Conservation (phyloP, 1,284 basidiomycete genomes). For the Coriolopsis trogii region DNA sequence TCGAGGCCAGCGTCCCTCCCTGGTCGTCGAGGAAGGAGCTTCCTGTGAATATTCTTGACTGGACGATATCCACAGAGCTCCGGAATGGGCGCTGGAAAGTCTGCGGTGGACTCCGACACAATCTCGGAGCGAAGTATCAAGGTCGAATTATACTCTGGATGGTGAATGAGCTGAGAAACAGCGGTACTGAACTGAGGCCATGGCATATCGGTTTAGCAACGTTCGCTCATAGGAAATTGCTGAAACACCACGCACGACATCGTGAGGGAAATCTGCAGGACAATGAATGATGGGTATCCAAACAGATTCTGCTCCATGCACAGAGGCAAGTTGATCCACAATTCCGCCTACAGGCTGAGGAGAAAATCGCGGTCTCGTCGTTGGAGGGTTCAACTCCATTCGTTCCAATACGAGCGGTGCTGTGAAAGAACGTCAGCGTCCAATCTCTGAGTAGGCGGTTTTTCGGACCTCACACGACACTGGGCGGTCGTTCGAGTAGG, state of each 20-base stretch:
- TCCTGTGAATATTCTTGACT: slow-evolving; percentile 57
- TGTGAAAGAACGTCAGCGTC: too few species aligned
- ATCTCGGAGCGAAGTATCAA: slow-evolving; percentile 79
- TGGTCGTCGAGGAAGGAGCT: slow-evolving; percentile 72
- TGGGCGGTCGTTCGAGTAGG: too few species aligned
- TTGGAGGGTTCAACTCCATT: too few species aligned
- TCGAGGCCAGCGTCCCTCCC: slow-evolving; percentile 69
- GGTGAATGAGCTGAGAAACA: slow-evolving; percentile 66
- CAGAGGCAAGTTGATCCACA: slow-evolving; percentile 1
- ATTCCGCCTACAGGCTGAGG: too few species aligned
- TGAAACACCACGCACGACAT: slow-evolving; percentile 39
- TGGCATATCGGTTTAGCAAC: slow-evolving; percentile 7
- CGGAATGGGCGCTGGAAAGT: slow-evolving; percentile 43
- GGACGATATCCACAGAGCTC: slow-evolving; percentile 42
- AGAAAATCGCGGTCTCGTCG: slow-evolving; percentile 15
- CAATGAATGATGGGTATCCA: slow-evolving; percentile 46
- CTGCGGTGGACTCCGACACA: slow-evolving; percentile 45
- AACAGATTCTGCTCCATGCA: not conserved
- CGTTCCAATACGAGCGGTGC: too few species aligned
- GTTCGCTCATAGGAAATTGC: not conserved
- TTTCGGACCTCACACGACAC: too few species aligned
- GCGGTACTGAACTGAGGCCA: slow-evolving; percentile 64
- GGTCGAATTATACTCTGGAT: slow-evolving; percentile 85
- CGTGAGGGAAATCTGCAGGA: slow-evolving; percentile 43
- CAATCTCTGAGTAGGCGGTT: too few species aligned